Evolutionary conservation across 2,329 filamentous ascomycete genomes (phyloP).

Genomic region (Verruconis gallopava): DNA sequence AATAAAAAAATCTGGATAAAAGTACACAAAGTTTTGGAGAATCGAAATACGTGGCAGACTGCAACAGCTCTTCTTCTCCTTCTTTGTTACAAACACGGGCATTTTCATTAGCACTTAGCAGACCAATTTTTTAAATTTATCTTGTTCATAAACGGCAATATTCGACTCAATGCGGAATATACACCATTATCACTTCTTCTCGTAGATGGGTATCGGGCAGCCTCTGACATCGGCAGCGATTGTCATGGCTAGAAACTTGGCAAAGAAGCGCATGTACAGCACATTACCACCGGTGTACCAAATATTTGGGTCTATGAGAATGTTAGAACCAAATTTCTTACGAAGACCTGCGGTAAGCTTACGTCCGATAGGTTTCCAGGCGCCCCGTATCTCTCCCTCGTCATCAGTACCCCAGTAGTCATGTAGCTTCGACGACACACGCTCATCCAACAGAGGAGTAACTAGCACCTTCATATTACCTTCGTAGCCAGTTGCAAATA

Average conservation of each 20-base stretch:
- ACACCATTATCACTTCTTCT: slow-evolving; percentile 3
- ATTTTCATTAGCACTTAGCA: no score
- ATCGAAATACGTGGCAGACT: no score
- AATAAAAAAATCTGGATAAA: no score
- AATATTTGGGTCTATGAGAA: slow-evolving; percentile 22
- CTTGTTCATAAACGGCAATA: no score
- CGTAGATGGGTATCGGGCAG: slow-evolving; percentile 10
- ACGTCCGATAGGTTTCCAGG: slow-evolving; percentile 27
- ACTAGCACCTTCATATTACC: slow-evolving; percentile 48
- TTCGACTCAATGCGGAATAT: no score
- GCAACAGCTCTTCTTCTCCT: no score
- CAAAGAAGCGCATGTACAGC: slow-evolving; percentile 34
- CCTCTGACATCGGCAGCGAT: slow-evolving; percentile 29
- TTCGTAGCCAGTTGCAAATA: slow-evolving; percentile 40
- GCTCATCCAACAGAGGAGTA: slow-evolving; percentile 45
- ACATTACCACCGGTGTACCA: slow-evolving; percentile 35
- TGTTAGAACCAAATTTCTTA: not conserved
- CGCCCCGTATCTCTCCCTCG: slow-evolving; percentile 35
- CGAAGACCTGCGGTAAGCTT: no score
- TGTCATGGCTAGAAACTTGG: slow-evolving; percentile 33
- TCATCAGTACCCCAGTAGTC: slow-evolving; percentile 34
- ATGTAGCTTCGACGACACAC: slow-evolving; percentile 42
- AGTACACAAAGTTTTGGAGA: no score
- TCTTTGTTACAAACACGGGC: no score
- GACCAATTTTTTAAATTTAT: no score